Evolutionary conservation across 257 asterid species (phyloP).

Genomic region (Solanum chiquidenum): DNA sequence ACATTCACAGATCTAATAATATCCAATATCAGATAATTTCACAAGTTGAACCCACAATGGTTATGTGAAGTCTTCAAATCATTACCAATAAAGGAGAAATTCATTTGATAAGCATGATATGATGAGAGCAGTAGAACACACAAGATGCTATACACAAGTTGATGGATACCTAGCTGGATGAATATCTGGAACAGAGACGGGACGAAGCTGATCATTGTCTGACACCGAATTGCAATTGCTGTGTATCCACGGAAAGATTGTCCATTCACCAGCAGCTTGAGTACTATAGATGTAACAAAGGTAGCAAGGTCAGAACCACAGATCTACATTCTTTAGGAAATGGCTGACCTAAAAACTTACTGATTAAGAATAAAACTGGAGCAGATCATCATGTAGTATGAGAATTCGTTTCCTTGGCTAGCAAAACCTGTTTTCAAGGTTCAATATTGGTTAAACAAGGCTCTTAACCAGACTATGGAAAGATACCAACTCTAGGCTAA

Average conservation of each 20-base stretch:
- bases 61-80: neutral
- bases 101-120: neutral
- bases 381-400: conserved; percentile 99
- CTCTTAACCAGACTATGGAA: neutral
- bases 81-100: neutral
- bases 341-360: conserved; percentile 31
- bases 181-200: conserved; percentile 78
- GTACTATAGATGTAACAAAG: conserved; percentile 27
- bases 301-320: conserved; percentile 10
- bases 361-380: conserved; percentile 88
- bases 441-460: neutral
- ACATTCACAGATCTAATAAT: neutral
- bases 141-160: neutral
- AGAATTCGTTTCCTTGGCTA: conserved; percentile 96
- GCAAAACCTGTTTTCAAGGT: conserved; percentile 52
- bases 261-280: conserved; percentile 76
- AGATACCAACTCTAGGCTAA: neutral
- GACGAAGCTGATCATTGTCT: conserved; percentile 87
- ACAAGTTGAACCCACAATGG: neutral
- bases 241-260: conserved; percentile 96
- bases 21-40: neutral
- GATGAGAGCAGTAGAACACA: neutral
- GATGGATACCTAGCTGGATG: conserved; percentile 85
- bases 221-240: conserved; percentile 87
- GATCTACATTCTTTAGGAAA: neutral